Evolutionary conservation across 176 grass and related monocot genomes (phyloP), one percentile per base, ranked within the genome.

Genomic region (Otatea glauca): DNA sequence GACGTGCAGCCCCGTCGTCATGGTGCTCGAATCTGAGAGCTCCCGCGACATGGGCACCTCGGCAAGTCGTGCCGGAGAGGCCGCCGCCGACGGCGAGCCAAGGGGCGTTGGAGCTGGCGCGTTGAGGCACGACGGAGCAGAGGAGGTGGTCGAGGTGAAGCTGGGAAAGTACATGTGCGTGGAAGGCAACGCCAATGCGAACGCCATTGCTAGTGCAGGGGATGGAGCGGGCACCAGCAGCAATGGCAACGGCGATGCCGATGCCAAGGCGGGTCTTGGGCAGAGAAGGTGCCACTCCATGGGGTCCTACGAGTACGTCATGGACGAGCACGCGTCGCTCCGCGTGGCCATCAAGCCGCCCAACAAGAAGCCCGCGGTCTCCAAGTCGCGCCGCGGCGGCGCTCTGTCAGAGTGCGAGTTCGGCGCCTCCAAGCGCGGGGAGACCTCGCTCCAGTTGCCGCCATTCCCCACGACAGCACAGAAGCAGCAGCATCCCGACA

Each of bases 241-340:
- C 70, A 65, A 34, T 37, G 62, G 12, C 59, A 73, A 84, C 51
- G 83, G 63, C 85, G 53, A 48, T 3, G 86, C 53, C 75, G 70
- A 79, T 74, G 80, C 45, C 54, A 63, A 66, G 2, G 70, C 75
- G 0, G 68, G 78, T 34, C 55, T 89, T 67, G 89, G 90, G 25
- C 87, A 79, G 12, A 88, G 92, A 65, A 89, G 95, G 89, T 97
- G 95, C 83, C 94, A 93, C 54, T 97, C 95, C 47, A 97, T 97
- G 95, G 95, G 95, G 1, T 88, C 95, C 21, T 93, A 97, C 71
- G 95, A 94, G 88, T 97, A 97, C 88, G 89, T 97, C 41, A 90
- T 97, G 92, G 91, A 97, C 49, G 89, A 94, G 51, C 75, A 49
- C 9, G 75, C 91, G 0, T 73, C 84, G n/a, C 92, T 97, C 48